Base-by-base conservation (phyloP, 1,284 basidiomycete species). In the Microbotryum scabiosae region DNA sequence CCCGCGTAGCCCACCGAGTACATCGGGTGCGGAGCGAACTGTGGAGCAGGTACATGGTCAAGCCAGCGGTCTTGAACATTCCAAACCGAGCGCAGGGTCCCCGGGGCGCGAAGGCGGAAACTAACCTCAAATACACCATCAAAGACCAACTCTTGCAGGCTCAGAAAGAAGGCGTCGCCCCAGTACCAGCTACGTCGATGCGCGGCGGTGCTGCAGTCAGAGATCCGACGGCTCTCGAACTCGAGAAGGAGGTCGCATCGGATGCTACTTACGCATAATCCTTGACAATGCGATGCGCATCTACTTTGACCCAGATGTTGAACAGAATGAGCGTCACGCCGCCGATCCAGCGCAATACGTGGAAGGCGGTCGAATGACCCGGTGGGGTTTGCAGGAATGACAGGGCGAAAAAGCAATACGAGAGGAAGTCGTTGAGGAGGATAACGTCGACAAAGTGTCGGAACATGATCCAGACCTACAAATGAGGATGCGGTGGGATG, bases 121-220 rank as follows among this genome's bases (percentile, higher is more conserved):
- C 87, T 87, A 54, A 90, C 80, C 73, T 97, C 93, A 72, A 97
- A 97, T 9, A 98, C 94, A 9, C 96, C 96, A 74, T 98, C 93
- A 73, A 98, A 98, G 5, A 97, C 87, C 25, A 98, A 80, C 54
- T 79, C 73, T 70, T 82, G 79, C 64, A 81, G 77, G 60, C 79
- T 78, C 62, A 79, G 71, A 81, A 97, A 98, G 79, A 98, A 98
- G 54, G 88, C 88, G 73, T 98, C 94, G 21, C 94, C 94, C 94
- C 94, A 97, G 76, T 98, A 98, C 91, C 90, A 90, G 12, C 87
- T 87, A 65, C 28, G n/a, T 9, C 6, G 30, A 18, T 44, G 18
- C 53, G 51, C 25, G 20, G 23, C 8, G 1, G 36, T 41, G 36
- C 18, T 14, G 28, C 36, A 23, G 25, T 45, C 32, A 36, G n/a